These are phyloP conservation scores for Fusarium buxicola DNA, from an alignment of 2,329 filamentous ascomycete species.

Conservation along the genomic window DNA sequence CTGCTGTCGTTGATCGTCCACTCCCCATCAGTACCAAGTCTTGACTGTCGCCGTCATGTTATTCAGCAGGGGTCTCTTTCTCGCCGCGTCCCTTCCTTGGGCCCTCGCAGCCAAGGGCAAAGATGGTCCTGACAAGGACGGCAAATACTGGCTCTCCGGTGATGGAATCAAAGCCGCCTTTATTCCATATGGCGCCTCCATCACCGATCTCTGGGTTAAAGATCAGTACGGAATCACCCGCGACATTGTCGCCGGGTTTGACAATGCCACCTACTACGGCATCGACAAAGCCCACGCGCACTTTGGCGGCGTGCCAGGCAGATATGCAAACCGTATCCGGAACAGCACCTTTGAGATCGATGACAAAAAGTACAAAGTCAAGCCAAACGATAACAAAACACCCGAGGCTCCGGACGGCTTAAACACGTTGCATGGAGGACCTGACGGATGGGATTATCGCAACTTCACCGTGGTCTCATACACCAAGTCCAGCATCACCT, in stretches of 20 bases:
- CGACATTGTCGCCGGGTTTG: slow-evolving; percentile 79
- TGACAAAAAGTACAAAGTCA: slow-evolving; percentile 67
- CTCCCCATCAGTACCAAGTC: slow-evolving; percentile 3
- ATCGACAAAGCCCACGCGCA: slow-evolving; percentile 75
- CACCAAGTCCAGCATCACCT: slow-evolving; percentile 76
- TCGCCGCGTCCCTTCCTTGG: slow-evolving; percentile 28
- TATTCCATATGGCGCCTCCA: slow-evolving; percentile 79
- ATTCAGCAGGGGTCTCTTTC: slow-evolving; percentile 27
- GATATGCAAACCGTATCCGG: slow-evolving; percentile 85
- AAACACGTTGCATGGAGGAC: slow-evolving; percentile 76
- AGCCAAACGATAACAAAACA: slow-evolving; percentile 72
- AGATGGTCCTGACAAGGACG: slow-evolving; percentile 63
- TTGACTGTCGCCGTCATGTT: slow-evolving; percentile 28
- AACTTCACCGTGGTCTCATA: slow-evolving; percentile 82
- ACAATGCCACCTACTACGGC: slow-evolving; percentile 79
- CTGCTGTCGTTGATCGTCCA: neutral
- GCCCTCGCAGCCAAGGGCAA: slow-evolving; percentile 28
- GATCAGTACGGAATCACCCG: slow-evolving; percentile 76
- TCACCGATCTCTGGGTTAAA: slow-evolving; percentile 77
- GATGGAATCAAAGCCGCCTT: slow-evolving; percentile 75
- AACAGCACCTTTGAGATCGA: slow-evolving; percentile 80
- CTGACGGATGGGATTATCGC: slow-evolving; percentile 80
- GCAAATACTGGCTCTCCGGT: slow-evolving; percentile 79
- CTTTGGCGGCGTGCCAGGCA: slow-evolving; percentile 78
- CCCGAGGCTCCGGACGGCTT: slow-evolving; percentile 62